Conservation (phyloP, 225 moss, liverwort and hornwort genomes). For the Anthoceros angustus region DNA sequence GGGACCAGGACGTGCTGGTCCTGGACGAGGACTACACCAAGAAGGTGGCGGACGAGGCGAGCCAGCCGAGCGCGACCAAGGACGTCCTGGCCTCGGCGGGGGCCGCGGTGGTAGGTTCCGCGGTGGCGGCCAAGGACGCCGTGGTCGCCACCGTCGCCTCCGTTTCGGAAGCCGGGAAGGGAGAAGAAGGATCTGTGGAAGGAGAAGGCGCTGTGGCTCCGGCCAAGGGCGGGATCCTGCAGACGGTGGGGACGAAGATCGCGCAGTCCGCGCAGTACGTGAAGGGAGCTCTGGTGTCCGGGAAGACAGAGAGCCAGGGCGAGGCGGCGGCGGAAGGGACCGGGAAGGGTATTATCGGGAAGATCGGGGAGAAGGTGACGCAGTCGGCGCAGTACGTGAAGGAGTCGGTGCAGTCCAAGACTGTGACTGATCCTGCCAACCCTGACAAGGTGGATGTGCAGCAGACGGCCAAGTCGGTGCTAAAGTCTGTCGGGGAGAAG, state of each 20-base stretch:
- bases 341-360: neutral
- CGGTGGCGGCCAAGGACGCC: neutral
- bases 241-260: neutral
- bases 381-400: conserved; percentile 1
- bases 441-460: neutral
- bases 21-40: neutral
- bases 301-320: neutral
- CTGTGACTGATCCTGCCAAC: neutral
- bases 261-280: neutral
- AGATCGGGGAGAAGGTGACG: neutral
- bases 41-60: neutral
- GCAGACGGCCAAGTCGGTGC: neutral
- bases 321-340: neutral
- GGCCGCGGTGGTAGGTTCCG: neutral
- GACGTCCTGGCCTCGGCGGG: neutral
- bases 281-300: neutral
- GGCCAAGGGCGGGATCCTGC: neutral
- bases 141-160: neutral
- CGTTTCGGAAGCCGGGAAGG: neutral
- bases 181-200: neutral
- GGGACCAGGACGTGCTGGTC: neutral
- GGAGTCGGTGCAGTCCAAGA: neutral
- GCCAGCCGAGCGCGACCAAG: neutral
- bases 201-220: neutral
- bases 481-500: neutral